Evolutionary conservation across 2,329 filamentous ascomycete species (phyloP), one percentile per base, ranked within the genome.

Genomic region (Aspergillus pseudonomiae): DNA sequence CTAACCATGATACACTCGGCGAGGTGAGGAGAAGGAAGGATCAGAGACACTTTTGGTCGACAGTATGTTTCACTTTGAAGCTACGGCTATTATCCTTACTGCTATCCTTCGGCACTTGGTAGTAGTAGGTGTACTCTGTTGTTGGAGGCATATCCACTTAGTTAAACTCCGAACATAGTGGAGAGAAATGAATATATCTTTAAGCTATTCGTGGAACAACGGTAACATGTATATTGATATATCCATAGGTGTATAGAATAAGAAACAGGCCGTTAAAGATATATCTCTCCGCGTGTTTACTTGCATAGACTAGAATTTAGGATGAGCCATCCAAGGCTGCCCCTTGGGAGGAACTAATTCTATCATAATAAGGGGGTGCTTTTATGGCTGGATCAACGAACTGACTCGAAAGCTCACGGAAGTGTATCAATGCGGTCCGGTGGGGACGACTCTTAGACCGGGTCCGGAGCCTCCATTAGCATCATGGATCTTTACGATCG

Each of bases 391-490:
- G 34, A 36, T 16, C 34, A 36, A 26, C 26, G 2, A 26, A 36
- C 34, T 36, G 14, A 36, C 14, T 14, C 14, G 34, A 36, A 36
- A 36, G 14, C 19, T 43, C 16, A 43, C 21, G 19, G 19, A 43
- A 43, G 2, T 21, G 7, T 36, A 9, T 21, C 43, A 46, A 24
- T 19, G 30, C 24, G 43, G 41, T 24, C 43, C 26, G n/a, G 43
- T 46, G 43, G 57, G 32, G 57, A 45, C 30, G 16, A 41, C 39
- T n/a, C 12, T 19, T 41, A n/a, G n/a, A 58, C 41, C 30, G n/a
- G 57, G 57, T 59, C 57, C n/a, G 46, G 57, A 59, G 34, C 32
- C 57, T 52, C 45, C 43, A 48, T 48, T 26, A 50, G 43, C n/a
- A 45, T 45, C 41, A 45, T 21, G 26, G 39, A 46, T 46, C 48